These are phyloP conservation scores for Crucibulum laeve DNA, from an alignment of 768 basidiomycete genomes.

Conservation along the genomic window DNA sequence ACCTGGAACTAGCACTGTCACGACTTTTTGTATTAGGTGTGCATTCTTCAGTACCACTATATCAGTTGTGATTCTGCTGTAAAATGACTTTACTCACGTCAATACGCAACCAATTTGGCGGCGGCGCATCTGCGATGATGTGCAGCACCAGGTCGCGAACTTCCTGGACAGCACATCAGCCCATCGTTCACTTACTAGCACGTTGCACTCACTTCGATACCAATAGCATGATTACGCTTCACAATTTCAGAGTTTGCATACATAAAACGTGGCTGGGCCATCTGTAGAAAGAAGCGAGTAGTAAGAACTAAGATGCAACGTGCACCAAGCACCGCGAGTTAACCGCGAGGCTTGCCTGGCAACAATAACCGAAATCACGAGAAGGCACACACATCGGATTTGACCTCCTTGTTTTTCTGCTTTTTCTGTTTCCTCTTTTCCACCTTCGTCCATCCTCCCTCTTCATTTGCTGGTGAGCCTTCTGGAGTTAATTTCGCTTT, in stretches of 20 bases:
- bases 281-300: conserved; percentile 23
- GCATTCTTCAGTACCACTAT: conserved; percentile 49
- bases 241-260: conserved; percentile 76
- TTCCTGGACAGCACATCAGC: conserved; percentile 47
- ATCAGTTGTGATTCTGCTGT: conserved; percentile 3
- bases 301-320: conserved; percentile 11
- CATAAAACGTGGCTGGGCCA: conserved; percentile 70
- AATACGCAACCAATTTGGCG: conserved; percentile 81
- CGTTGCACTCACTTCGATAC: conserved; percentile 63
- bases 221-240: conserved; percentile 67
- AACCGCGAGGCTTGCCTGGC: conserved; percentile 4
- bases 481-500: conserved; percentile 29
- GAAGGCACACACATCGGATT: conserved; percentile 52
- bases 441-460: conserved; percentile 61
- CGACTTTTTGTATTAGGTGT: conserved; percentile 69
- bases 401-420: conserved; percentile 49
- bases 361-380: conserved; percentile 7
- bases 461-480: conserved; percentile 11
- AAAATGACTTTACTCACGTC: conserved; percentile 46
- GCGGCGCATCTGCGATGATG: conserved; percentile 76
- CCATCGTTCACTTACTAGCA: neutral
- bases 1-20: conserved; percentile 82
- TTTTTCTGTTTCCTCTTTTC: conserved; percentile 75
- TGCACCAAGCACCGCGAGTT: too few relatives aligned
- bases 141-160: conserved; percentile 84